Evolutionary conservation across 2,329 filamentous ascomycete species (phyloP).

Genomic region (Penicillium sp.): DNA sequence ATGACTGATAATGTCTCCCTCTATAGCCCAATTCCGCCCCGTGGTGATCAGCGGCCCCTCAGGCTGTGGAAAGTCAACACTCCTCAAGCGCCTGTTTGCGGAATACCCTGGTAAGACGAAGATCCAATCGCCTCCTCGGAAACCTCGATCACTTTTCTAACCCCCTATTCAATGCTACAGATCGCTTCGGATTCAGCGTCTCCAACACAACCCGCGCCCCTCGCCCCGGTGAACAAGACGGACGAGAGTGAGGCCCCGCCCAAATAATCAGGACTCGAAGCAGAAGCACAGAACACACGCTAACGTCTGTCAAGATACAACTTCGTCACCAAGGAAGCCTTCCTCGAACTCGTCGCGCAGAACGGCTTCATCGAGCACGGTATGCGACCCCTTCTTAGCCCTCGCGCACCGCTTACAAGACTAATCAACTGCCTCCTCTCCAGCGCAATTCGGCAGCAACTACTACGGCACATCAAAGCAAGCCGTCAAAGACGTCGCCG

Average conservation of each 20-base stretch:
- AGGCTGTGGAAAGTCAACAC: slow-evolving; percentile 47
- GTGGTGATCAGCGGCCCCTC: slow-evolving; percentile 47
- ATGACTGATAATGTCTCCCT: not conserved
- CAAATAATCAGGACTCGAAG: not conserved
- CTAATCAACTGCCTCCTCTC: not conserved
- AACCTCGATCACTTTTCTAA: not conserved
- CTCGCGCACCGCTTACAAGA: not conserved
- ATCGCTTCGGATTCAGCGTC: slow-evolving; percentile 4
- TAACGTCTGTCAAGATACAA: slow-evolving; percentile 52
- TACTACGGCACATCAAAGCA: slow-evolving; percentile 81
- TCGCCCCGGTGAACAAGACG: slow-evolving; percentile 72
- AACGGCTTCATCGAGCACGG: slow-evolving; percentile 78
- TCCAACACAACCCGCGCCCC: slow-evolving; percentile 75
- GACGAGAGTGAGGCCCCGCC: slow-evolving; percentile 60
- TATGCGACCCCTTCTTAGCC: not conserved
- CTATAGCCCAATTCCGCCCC: slow-evolving; percentile 31
- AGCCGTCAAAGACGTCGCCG: slow-evolving; percentile 74
- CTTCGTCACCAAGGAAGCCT: slow-evolving; percentile 68
- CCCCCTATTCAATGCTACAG: not conserved
- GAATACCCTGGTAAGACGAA: slow-evolving; percentile 46
- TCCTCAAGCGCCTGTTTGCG: slow-evolving; percentile 46
- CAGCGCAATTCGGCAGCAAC: slow-evolving; percentile 79
- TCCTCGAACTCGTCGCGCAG: slow-evolving; percentile 66
- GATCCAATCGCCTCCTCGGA: too few species aligned
- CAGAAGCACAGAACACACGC: not conserved